Base-by-base conservation (phyloP, 2,329 filamentous ascomycete species). In the Cytospora paraplurivora region DNA sequence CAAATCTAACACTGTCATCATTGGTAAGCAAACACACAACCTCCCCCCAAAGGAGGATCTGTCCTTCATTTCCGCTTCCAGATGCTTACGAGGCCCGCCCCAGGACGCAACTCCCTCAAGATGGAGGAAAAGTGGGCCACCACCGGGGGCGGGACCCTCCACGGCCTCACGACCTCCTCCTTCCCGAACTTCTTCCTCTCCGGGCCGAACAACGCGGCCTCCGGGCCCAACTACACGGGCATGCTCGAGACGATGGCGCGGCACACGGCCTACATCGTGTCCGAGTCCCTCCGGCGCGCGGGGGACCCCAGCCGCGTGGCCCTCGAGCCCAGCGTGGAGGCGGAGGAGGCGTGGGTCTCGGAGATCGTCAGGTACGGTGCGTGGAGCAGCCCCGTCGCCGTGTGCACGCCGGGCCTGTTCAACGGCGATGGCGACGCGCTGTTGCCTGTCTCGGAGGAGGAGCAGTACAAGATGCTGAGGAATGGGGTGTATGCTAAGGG, bases 221-320 rank as follows among this genome's bases (percentile, higher is more conserved):
- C 38, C 4, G 65, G 51, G n/a, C 57, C 59, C n/a, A 68, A 62
- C 58, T 44, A 62, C 27, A 59, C 52, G 0, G 35, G 38, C 59
- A 55, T 83, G 8, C 73, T 77, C 1, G 71, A 72, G 11, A 71
- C 72, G 10, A 76, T 84, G 35, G 79, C 78, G 0, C 68, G 74
- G 17, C 67, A 67, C 13, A 35, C 63, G 15, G 64, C 57, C 13
- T 61, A 65, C 38, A 56, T 64, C 15, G 17, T 66, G 8, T 13
- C 60, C 19, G 55, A 57, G 35, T 34, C 51, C 3, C 17, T 62
- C 50, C 55, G 37, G 4, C 55, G 64, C 10, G 63, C 51, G 3
- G 58, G 56, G 1, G 37, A 51, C 32, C 34, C 35, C 21, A 19
- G 38, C 15, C 54, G 52, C 15, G 27, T 62, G 8, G 44, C 60